Percentiles rank a stretch among this genome's conserved stretches.
These are phyloP conservation scores for Exserohilum rostratum DNA, from an alignment of 2,329 filamentous ascomycete species.

Conservation along the genomic window DNA sequence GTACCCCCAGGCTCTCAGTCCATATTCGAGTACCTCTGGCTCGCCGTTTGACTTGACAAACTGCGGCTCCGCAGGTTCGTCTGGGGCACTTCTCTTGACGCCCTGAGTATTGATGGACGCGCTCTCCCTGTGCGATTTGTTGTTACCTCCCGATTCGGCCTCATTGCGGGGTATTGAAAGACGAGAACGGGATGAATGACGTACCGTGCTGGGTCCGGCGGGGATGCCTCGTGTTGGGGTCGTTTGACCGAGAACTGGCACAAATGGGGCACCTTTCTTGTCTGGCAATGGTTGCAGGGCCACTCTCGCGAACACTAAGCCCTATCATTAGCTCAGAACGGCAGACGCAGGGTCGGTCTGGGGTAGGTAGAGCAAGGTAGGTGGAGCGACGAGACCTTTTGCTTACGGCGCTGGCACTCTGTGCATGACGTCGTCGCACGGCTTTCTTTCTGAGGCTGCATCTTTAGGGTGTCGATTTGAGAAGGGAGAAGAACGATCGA, in stretches of 20 bases:
- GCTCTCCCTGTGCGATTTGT: slow-evolving; percentile 15
- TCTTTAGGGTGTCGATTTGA: slow-evolving; percentile 13
- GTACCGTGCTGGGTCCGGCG: slow-evolving; percentile 26
- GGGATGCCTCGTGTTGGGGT: slow-evolving; percentile 22
- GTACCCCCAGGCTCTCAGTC: slow-evolving; percentile 43
- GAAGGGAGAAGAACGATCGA: no score
- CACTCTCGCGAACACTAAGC: slow-evolving; percentile 57
- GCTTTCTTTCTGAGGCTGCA: slow-evolving; percentile 35
- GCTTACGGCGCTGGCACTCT: slow-evolving; percentile 59
- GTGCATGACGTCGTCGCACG: slow-evolving; percentile 48
- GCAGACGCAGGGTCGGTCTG: slow-evolving; percentile 9
- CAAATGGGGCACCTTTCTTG: slow-evolving; percentile 56
- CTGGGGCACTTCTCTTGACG: slow-evolving; percentile 29
- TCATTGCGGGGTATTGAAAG: background rate
- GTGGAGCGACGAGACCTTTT: slow-evolving; percentile 48
- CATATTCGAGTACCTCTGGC: slow-evolving; percentile 28
- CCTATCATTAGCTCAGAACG: slow-evolving; percentile 20
- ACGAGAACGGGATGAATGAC: slow-evolving; percentile 2
- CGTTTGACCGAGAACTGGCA: slow-evolving; percentile 54
- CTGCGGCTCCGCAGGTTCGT: slow-evolving; percentile 14
- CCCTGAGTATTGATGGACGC: slow-evolving; percentile 20
- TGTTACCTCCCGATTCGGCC: slow-evolving; percentile 7
- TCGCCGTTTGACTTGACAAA: slow-evolving; percentile 8
- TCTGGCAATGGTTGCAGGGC: slow-evolving; percentile 59
- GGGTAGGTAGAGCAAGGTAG: slow-evolving; percentile 12